Conservation (phyloP, 2,329 filamentous ascomycete species). For the Aspergillus flavus region DNA sequence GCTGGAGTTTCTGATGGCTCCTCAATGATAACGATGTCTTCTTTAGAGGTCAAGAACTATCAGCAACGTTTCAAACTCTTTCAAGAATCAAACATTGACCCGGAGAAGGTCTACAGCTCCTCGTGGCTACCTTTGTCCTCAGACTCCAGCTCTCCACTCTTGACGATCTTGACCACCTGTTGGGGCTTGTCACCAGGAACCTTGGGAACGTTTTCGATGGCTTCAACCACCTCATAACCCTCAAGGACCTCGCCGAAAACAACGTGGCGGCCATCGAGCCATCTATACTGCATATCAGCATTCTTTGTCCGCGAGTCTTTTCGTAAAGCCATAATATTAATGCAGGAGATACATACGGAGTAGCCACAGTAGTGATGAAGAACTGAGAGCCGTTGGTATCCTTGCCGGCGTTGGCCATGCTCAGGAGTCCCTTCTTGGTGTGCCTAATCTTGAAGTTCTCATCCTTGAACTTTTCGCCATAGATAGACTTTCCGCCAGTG, state of each 20-base stretch:
- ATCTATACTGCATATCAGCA: constrained; percentile 37
- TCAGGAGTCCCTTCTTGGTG: constrained; percentile 64
- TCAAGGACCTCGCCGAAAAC: constrained; percentile 71
- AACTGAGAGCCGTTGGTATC: constrained; percentile 69
- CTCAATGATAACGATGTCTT: constrained; percentile 14
- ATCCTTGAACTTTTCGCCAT: constrained; percentile 66
- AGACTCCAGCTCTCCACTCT: constrained; percentile 65
- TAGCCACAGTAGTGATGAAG: constrained; percentile 66
- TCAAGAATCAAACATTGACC: constrained; percentile 28
- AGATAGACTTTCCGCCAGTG: constrained; percentile 70
- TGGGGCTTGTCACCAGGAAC: constrained; percentile 58
- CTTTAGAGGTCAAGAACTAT: constrained; percentile 32
- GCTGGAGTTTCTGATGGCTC: constrained; percentile 13
- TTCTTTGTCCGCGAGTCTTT: not conserved
- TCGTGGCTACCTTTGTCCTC: constrained; percentile 64
- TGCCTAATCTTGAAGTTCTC: constrained; percentile 75
- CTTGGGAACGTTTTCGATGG: constrained; percentile 64
- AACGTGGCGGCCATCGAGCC: constrained; percentile 66
- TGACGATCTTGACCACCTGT: constrained; percentile 64
- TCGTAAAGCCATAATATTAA: not conserved
- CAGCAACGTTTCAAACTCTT: constrained; percentile 34
- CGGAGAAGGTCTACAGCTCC: constrained; percentile 58
- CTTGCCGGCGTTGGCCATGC: constrained; percentile 67
- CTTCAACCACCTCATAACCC: constrained; percentile 65
- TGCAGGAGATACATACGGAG: constrained; percentile 41